phyloP scores from a whole-genome alignment of 129 eudicot genomes.

The Oenanthe sinensis region DNA sequence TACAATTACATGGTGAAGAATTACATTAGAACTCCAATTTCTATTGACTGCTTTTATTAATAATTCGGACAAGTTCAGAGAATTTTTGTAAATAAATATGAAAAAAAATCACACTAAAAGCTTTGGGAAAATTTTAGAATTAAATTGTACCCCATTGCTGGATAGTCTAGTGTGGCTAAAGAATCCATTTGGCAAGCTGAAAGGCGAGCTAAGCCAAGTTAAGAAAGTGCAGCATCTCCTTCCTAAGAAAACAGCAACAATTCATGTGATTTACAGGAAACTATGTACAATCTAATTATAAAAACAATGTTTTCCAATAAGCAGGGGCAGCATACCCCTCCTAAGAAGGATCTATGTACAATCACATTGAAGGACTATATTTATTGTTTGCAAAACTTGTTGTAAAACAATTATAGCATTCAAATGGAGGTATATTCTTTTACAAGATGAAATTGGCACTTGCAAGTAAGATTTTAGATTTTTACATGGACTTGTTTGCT shows the following conservation, averaged over 20 bases:
- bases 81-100: neutral
- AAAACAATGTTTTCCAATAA: neutral
- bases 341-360: neutral
- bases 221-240: constrained; percentile 61
- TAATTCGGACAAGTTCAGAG: neutral
- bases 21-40: neutral
- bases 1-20: neutral
- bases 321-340: neutral
- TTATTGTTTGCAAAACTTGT: neutral
- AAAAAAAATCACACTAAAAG: neutral
- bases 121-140: constrained; percentile 1
- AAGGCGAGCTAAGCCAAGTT: constrained; percentile 56
- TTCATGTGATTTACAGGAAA: neutral
- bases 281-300: neutral
- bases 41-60: neutral
- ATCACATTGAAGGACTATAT: neutral
- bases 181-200: constrained; percentile 67
- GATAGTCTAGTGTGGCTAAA: constrained; percentile 53
- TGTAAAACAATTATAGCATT: neutral
- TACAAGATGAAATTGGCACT: neutral
- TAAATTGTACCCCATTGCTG: constrained; percentile 53
- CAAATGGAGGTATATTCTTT: neutral
- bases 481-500: constrained; percentile 2
- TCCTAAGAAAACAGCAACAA: constrained; percentile 28
- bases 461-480: neutral